phyloP scores from a whole-genome alignment of 108 stramenopile genomes.

The Cyclostephanos invisitatus region DNA sequence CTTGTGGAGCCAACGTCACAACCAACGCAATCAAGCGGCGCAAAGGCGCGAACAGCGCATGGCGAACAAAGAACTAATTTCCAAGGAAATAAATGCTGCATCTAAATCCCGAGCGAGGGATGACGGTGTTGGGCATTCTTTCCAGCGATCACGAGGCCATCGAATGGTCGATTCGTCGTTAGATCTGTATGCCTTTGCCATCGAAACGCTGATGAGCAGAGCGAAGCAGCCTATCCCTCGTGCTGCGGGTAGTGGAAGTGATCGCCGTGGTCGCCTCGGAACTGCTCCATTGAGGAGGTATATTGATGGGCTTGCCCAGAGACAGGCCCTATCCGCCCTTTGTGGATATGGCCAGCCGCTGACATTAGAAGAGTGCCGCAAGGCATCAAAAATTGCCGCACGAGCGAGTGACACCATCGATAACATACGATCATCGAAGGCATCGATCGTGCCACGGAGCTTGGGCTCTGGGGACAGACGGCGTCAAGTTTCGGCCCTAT shows the following conservation, averaged over 20 bases:
- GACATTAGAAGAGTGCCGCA: conserved; percentile 59
- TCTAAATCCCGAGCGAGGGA: conserved; percentile 39
- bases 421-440: conserved; percentile 44
- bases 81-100: conserved; percentile 32
- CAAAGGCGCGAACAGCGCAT: conserved; percentile 68
- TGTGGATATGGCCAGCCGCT: conserved; percentile 70
- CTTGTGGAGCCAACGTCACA: conserved; percentile 56
- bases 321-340: conserved; percentile 72
- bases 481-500: conserved; percentile 43
- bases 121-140: conserved; percentile 51
- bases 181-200: conserved; percentile 65
- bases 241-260: conserved; percentile 55
- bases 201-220: conserved; percentile 46
- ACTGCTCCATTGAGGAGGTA: conserved; percentile 84
- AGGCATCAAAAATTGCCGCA: conserved; percentile 53
- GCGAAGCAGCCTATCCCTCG: conserved; percentile 61
- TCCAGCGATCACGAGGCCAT: conserved; percentile 75
- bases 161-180: conserved; percentile 75
- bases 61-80: conserved; percentile 51
- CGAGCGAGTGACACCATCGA: conserved; percentile 53
- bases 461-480: conserved; percentile 12
- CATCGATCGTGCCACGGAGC: not conserved
- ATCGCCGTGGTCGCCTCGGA: conserved; percentile 65
- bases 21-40: conserved; percentile 51
- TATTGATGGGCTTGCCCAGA: conserved; percentile 79